phyloP scores from a whole-genome alignment of 202 grass and related monocot species.

The Eragrostis tef region DNA sequence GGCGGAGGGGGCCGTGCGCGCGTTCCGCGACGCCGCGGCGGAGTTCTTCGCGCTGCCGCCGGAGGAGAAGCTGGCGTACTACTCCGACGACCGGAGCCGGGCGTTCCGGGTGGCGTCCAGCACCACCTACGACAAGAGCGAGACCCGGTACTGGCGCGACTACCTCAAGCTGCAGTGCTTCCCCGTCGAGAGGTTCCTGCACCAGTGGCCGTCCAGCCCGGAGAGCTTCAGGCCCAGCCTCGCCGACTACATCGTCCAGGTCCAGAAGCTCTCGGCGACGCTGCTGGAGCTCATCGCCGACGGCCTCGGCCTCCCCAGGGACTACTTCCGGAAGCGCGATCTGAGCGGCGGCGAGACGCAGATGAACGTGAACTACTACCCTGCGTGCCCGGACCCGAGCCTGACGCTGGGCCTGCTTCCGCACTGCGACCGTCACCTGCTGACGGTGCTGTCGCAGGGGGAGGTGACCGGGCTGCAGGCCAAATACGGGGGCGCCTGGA shows the following conservation, averaged over 20 bases:
- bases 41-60: constrained; percentile 53
- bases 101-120: constrained; percentile 48
- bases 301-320: constrained; percentile 27
- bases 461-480: constrained; percentile 47
- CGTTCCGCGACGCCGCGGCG: constrained; percentile 29
- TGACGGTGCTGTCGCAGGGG: constrained; percentile 55
- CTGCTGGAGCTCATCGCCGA: constrained; percentile 41
- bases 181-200: constrained; percentile 46
- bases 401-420: constrained; percentile 52
- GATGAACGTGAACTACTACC: constrained; percentile 65
- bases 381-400: constrained; percentile 47
- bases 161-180: constrained; percentile 59
- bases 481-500: constrained; percentile 31
- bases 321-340: constrained; percentile 32
- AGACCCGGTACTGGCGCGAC: constrained; percentile 60
- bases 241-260: constrained; percentile 34
- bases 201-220: constrained; percentile 49
- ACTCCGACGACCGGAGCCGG: constrained; percentile 50
- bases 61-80: constrained; percentile 45
- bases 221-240: constrained; percentile 22
- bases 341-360: constrained; percentile 45
- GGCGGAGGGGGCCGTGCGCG: constrained; percentile 1
- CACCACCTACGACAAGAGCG: constrained; percentile 45
- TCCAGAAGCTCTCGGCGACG: constrained; percentile 30
- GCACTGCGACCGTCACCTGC: constrained; percentile 57